Evolutionary conservation across 106 monocot species (phyloP).

Genomic region (Platanthera zijinensis): DNA sequence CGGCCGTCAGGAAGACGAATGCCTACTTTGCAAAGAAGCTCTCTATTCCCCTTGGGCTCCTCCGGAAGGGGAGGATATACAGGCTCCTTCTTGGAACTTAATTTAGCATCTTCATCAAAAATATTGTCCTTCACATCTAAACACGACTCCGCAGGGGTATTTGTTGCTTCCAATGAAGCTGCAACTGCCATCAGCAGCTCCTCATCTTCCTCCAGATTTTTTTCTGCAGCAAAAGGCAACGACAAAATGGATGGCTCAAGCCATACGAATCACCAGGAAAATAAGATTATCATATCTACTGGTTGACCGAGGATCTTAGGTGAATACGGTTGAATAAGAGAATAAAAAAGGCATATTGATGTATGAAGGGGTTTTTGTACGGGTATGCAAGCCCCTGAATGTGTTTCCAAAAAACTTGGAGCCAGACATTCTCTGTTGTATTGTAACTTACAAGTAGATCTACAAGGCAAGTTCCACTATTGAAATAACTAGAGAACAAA

Average conservation of each 20-base stretch:
- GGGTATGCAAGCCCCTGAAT: background rate
- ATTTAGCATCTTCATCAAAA: slow-evolving; percentile 18
- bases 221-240: background rate
- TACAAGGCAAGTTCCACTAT: background rate
- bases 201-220: slow-evolving; percentile 11
- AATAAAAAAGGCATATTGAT: background rate
- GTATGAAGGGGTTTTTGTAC: too few relatives aligned
- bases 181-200: slow-evolving; percentile 20
- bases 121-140: slow-evolving; percentile 19
- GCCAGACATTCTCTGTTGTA: background rate
- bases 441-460: background rate
- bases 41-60: slow-evolving; percentile 61
- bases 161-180: slow-evolving; percentile 22
- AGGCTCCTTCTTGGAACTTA: slow-evolving; percentile 15
- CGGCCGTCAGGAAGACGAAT: slow-evolving; percentile 82
- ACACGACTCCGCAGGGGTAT: slow-evolving; percentile 6
- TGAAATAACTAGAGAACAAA: background rate
- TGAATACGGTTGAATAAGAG: background rate
- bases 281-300: background rate
- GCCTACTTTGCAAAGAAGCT: slow-evolving; percentile 62
- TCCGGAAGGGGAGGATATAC: slow-evolving; percentile 77
- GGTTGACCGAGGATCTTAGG: background rate
- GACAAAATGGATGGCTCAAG: background rate
- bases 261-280: background rate
- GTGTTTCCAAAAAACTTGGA: background rate